Evolutionary conservation across 2,329 filamentous ascomycete species (phyloP), one percentile per base, ranked within the genome.

Genomic region (Gliomastix tumulicola): DNA sequence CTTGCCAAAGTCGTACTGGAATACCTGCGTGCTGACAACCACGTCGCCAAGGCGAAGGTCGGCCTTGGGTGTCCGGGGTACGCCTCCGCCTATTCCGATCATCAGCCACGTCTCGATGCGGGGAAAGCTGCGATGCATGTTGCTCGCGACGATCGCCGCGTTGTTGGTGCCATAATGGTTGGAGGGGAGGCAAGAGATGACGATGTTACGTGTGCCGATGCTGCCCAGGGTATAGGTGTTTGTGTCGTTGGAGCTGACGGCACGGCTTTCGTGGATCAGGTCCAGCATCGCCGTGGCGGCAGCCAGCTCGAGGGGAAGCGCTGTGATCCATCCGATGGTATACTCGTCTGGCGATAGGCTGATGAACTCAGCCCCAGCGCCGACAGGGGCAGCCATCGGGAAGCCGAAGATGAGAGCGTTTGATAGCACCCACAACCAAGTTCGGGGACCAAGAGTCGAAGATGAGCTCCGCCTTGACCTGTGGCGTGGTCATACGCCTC

Each of bases 41-140:
- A 63, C 48, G 42, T 63, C 56, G 2, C 59, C 60, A 16, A 63
- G 49, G 4, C 60, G 53, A 12, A 63, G 63, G 40, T 63, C 58
- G 4, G 44, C 44, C 16, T 38, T 33, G 30, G 45, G 33, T 7
- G 41, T 43, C 23, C 23, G 23, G 5, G 45, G 48, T 5, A 43
- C 40, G 11, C 46, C 48, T 17, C 45, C 44, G 13, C 45, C 48
- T 32, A 46, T 44, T 11, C 47, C 49, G 21, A 49, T 47, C 36
- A 47, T 35, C 4, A 51, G 33, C 10, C 41, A 40, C 17, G 42
- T 44, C 13, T 41, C 38, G 12, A 50, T 17, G 19, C 55, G 53
- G 1, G 53, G 48, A 34, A 64, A 64, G 31, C 42, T 55, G 19
- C 43, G 43, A 21, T 50, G 35, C 50, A 64, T 56, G 34, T 59